A percentile compares a stretch with the other conserved stretches of the same genome.
Conservation (phyloP, 1,284 basidiomycete genomes). For the Trichosporon sp. region DNA sequence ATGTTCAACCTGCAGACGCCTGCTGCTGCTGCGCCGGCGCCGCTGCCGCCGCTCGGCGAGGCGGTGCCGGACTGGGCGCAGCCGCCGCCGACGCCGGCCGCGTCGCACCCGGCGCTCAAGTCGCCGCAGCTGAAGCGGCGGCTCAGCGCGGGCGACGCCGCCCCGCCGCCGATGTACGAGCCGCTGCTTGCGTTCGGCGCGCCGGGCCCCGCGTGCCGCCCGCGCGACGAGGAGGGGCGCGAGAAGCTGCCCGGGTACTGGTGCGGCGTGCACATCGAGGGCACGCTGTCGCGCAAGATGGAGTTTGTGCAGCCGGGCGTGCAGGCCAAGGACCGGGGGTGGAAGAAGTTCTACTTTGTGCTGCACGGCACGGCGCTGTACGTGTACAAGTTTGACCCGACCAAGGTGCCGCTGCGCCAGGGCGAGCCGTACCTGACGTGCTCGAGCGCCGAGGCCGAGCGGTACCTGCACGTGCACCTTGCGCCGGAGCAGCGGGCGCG, state of each 20-base stretch:
- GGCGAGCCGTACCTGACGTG: slow-evolving; percentile 19
- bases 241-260: slow-evolving; percentile 78
- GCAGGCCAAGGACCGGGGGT: slow-evolving; percentile 84
- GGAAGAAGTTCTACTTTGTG: slow-evolving; percentile 83
- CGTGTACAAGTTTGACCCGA: slow-evolving; percentile 67
- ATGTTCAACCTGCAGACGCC: slow-evolving; percentile 53
- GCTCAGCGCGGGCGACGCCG: slow-evolving; percentile 50
- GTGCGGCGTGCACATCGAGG: slow-evolving; percentile 74
- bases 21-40: not conserved
- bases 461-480: slow-evolving; percentile 49
- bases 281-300: slow-evolving; percentile 86
- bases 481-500: slow-evolving; percentile 41
- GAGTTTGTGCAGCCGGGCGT: slow-evolving; percentile 71
- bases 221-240: slow-evolving; percentile 65
- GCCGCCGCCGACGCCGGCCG: slow-evolving; percentile 5
- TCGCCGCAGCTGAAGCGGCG: slow-evolving; percentile 40
- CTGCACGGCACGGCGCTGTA: slow-evolving; percentile 85
- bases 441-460: slow-evolving; percentile 38
- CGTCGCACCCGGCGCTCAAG: not conserved
- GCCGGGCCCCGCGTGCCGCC: slow-evolving; percentile 29
- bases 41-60: slow-evolving; percentile 7
- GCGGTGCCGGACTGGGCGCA: slow-evolving; percentile 16
- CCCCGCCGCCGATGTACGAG: slow-evolving; percentile 48
- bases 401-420: slow-evolving; percentile 46
- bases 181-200: not conserved